These are phyloP conservation scores for Priceomyces fermenticarens DNA, from an alignment of 805 yeast species.

Conservation along the genomic window DNA sequence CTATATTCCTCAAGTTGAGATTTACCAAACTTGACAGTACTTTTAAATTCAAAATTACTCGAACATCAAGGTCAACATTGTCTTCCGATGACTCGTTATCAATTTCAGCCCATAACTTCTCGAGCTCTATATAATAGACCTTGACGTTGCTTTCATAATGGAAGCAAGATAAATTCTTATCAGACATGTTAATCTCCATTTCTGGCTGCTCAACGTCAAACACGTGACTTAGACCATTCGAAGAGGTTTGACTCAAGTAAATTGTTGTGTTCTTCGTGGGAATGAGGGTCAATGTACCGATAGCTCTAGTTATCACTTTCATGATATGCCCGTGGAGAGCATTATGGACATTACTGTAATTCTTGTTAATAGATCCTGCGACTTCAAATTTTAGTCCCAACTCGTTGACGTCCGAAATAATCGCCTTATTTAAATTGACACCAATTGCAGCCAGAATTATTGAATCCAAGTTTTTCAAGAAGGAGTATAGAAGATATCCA, in stretches of 20 bases:
- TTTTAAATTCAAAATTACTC: constrained; percentile 15
- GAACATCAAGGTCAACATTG: constrained; percentile 19
- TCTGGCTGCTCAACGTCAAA: constrained; percentile 24
- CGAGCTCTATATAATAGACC: constrained; percentile 7
- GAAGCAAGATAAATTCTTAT: constrained; percentile 18
- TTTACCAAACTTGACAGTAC: constrained; percentile 15
- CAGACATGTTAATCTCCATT: constrained; percentile 16
- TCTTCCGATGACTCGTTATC: constrained; percentile 14
- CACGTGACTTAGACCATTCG: constrained; percentile 16
- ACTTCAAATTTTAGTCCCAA: constrained; percentile 29
- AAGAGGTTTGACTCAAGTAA: constrained; percentile 13
- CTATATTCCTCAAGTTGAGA: constrained; percentile 12
- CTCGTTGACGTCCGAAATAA: constrained; percentile 20
- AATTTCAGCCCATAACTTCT: constrained; percentile 14
- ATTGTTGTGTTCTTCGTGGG: constrained; percentile 18
- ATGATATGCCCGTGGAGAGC: constrained; percentile 17
- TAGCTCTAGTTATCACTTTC: constrained; percentile 16
- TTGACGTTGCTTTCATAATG: constrained; percentile 20
- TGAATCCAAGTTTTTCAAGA: constrained; percentile 9
- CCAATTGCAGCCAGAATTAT: constrained; percentile 18
- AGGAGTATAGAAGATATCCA: constrained; percentile 9
- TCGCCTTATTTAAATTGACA: constrained; percentile 20
- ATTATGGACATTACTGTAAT: constrained; percentile 25
- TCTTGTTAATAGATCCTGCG: constrained; percentile 19
- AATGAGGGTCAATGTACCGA: constrained; percentile 22